Evolutionary conservation across 73 alveolate species (phyloP), one percentile per base, ranked within the genome.

Genomic region (Loxodes magnus): DNA sequence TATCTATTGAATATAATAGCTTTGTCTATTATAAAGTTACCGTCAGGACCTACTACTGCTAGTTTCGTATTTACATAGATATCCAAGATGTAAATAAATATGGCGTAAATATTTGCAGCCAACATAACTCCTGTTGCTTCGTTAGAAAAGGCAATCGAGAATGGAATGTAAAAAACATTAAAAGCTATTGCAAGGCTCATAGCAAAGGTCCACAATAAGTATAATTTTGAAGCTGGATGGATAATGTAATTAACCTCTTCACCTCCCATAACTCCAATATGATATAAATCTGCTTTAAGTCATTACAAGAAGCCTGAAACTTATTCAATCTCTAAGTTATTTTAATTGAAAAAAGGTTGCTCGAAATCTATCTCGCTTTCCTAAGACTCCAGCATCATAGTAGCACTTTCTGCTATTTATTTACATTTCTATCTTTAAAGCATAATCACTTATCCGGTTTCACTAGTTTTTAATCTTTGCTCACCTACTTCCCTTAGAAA

Each of bases 391-490:
- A n/a, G n/a, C n/a, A n/a, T n/a, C n/a, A n/a, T n/a, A n/a, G n/a
- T n/a, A n/a, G n/a, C n/a, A n/a, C n/a, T n/a, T n/a, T n/a, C n/a
- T n/a, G n/a, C n/a, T n/a, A n/a, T n/a, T n/a, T n/a, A n/a, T n/a
- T n/a, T n/a, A n/a, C n/a, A n/a, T n/a, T n/a, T n/a, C n/a, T n/a
- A n/a, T n/a, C n/a, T n/a, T n/a, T n/a, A n/a, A n/a, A n/a, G n/a
- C n/a, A 59, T 69, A 1, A 44, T 28, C 4, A 74, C 39, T 39
- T 74, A 80, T 30, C 52, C 63, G 15, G 83, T 72, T 14, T 75
- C 20, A 2, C 75, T 75, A 4, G 83, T 64, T 34, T 68, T 36
- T 0, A 59, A 51, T 52, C 89, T 75, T 43, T 75, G 76, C 48
- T 42, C 26, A 2, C 64, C 89, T 1, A 75, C 78, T 0, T 68